These are phyloP conservation scores for Wickerhamiella brachini DNA, from an alignment of 805 yeast genomes.

Conservation along the genomic window DNA sequence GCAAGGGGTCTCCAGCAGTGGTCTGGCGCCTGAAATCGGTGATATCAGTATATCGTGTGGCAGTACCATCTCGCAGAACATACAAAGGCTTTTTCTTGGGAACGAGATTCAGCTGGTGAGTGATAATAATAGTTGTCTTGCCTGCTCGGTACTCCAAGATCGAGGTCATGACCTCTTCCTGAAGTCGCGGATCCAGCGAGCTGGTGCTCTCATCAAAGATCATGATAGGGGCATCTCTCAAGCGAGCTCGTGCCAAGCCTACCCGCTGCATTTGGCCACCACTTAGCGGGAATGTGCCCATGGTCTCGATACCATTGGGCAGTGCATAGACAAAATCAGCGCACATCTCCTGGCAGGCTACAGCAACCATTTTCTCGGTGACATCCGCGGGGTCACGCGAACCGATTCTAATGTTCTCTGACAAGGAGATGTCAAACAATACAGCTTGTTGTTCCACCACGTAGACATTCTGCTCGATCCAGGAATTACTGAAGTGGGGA, in stretches of 20 bases:
- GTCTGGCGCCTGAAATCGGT: neutral
- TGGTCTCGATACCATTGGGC: conserved; percentile 42
- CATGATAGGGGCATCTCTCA: conserved; percentile 60
- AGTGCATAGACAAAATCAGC: conserved; percentile 34
- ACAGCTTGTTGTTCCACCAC: conserved; percentile 60
- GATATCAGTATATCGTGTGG: conserved; percentile 19
- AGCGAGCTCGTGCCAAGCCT: conserved; percentile 68
- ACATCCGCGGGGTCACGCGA: conserved; percentile 15
- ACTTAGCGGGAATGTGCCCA: conserved; percentile 36
- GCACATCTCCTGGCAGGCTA: conserved; percentile 42
- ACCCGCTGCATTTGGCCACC: conserved; percentile 89
- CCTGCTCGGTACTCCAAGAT: conserved; percentile 48
- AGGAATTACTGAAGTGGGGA: conserved; percentile 28
- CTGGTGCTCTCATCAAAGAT: conserved; percentile 78
- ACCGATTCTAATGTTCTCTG: conserved; percentile 51
- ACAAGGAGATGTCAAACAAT: conserved; percentile 49
- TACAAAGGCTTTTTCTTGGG: conserved; percentile 42
- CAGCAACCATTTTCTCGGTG: conserved; percentile 22
- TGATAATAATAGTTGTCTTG: conserved; percentile 65
- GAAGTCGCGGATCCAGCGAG: conserved; percentile 51
- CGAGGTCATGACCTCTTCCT: conserved; percentile 33
- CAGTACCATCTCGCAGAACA: conserved; percentile 44
- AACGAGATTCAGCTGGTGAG: conserved; percentile 62
- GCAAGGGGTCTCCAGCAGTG: neutral
- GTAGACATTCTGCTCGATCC: conserved; percentile 52